phyloP scores from a whole-genome alignment of 257 asterid species.

The Solanum commersonii region DNA sequence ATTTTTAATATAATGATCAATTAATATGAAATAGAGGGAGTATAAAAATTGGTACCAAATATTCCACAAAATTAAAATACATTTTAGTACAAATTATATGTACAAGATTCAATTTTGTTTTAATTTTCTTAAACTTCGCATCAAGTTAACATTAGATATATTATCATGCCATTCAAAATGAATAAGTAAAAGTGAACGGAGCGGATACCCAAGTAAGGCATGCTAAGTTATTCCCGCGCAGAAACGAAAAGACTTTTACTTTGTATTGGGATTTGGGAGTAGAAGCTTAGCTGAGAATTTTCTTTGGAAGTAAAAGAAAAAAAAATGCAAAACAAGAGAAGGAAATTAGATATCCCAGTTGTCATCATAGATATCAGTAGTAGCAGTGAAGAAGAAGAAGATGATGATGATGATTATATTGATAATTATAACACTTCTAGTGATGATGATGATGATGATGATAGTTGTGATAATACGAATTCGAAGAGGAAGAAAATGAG shows the following conservation, averaged over 20 bases:
- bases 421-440: not conserved
- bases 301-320: not conserved
- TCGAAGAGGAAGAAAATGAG: not conserved
- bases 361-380: not conserved
- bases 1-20: too few relatives aligned
- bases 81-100: too few relatives aligned
- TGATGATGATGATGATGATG: not conserved
- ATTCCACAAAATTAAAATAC: not conserved
- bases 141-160: too few relatives aligned
- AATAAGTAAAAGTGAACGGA: not conserved
- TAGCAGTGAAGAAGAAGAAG: not conserved
- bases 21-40: too few relatives aligned
- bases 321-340: not conserved
- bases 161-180: too few relatives aligned
- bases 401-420: not conserved
- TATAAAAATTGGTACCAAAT: too few relatives aligned
- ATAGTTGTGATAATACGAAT: not conserved
- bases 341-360: not conserved
- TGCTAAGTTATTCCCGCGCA: not conserved
- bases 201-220: not conserved
- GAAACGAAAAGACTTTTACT: not conserved
- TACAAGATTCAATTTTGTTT: too few relatives aligned
- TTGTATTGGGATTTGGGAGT: not conserved
- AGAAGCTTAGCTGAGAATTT: not conserved
- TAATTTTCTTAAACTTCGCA: too few relatives aligned